Conservation (phyloP, 1,139 yeast species). For the Protomyces gravidus region DNA sequence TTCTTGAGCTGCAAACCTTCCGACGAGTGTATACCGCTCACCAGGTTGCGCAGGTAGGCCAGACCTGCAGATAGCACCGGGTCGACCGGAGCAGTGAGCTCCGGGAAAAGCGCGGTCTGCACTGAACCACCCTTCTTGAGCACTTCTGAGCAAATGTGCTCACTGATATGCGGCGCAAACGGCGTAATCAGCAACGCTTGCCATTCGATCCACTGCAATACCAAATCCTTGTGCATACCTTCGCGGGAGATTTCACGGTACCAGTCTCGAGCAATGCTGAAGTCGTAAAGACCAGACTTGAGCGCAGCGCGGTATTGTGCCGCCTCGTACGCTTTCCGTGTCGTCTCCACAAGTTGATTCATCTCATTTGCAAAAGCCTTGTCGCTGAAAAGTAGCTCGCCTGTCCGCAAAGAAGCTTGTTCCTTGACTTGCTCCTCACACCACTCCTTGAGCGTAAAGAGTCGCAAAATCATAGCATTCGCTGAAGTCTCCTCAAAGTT, state of each 20-base stretch:
- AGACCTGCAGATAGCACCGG: constrained; percentile 61
- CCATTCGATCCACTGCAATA: constrained; percentile 72
- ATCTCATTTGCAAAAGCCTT: constrained; percentile 88
- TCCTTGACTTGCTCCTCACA: constrained; percentile 50
- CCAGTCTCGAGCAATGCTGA: constrained; percentile 91
- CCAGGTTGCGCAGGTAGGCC: constrained; percentile 67
- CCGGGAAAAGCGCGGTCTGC: constrained; percentile 76
- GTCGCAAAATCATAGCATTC: constrained; percentile 92
- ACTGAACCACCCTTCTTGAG: constrained; percentile 59
- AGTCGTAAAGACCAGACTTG: constrained; percentile 86
- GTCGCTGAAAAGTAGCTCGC: constrained; percentile 70
- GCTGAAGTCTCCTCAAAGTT: constrained; percentile 96
- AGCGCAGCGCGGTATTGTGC: constrained; percentile 86
- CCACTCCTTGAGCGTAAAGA: constrained; percentile 93
- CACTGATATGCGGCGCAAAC: constrained; percentile 93
- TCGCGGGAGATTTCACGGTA: constrained; percentile 69
- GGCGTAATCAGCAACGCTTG: constrained; percentile 86
- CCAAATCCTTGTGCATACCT: constrained; percentile 78
- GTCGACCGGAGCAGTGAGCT: constrained; percentile 61
- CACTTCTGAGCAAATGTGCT: constrained; percentile 78
- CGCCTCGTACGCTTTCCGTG: constrained; percentile 62
- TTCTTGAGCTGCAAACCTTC: constrained; percentile 84
- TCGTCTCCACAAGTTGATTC: constrained; percentile 70
- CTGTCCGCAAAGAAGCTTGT: constrained; percentile 60
- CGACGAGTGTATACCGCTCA: constrained; percentile 84